Evolutionary conservation across 1,284 basidiomycete genomes (phyloP), one percentile per base, ranked within the genome.

Genomic region (Dichomitus squalens): DNA sequence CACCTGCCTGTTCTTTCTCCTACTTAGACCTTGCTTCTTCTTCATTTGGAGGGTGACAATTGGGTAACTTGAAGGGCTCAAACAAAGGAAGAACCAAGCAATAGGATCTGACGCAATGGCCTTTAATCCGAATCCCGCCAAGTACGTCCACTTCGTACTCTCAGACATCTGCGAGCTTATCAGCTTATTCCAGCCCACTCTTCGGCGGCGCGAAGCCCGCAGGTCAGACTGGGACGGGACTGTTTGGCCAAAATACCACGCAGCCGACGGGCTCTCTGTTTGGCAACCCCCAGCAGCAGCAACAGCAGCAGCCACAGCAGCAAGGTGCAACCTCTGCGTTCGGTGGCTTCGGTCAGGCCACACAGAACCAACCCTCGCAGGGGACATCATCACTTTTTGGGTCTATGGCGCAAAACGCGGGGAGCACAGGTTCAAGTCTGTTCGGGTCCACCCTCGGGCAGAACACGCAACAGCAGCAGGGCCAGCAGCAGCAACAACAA

Each of bases 181-280:
- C 29, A 2, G 7, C 11, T 23, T 25, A 23, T 25, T 14, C 16
- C 51, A 78, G 76, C 53, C 56, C 71, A 20, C 68, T 78, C 21
- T 75, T 75, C 39, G 79, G 78, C 49, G 71, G 77, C 50, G 71
- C 75, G 34, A 77, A 77, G 58, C 72, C 77, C 18, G 63, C 63
- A n/a, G 38, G 18, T 7, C 51, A 53, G 27, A 57, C 34, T 52
- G 66, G 60, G 29, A 31, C 29, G 29, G 58, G 54, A 20, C 54
- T 76, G 31, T 79, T 79, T 53, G 72, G 77, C 2, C 71, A 74
- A 58, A 61, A 36, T 40, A 63, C 61, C 2, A 47, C 50, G 1
- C 61, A 63, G 39, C 56, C 58, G 0, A 44, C 59, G 14, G 59
- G 58, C 23, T 52, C 58, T 7, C 55, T 62, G 5, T 61, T 72